Base-by-base conservation (phyloP, 2,329 filamentous ascomycete genomes). In the Elsinoe fawcettii region DNA sequence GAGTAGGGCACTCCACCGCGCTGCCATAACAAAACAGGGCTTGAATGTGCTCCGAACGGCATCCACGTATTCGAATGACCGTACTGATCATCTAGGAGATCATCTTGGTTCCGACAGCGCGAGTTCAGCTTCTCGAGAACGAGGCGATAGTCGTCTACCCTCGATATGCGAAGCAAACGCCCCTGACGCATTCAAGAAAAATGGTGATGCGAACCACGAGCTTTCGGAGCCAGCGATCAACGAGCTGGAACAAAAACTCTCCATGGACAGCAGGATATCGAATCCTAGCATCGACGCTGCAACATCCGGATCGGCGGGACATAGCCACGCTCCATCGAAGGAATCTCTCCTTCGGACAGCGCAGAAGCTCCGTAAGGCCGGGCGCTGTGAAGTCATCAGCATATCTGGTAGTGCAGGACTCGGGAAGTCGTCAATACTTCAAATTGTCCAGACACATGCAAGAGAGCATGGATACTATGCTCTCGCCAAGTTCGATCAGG, bases 381-480 rank as follows among this genome's bases (percentile, higher is more conserved):
- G 76, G 18, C 83, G 85, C 55, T 82, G 78, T 55, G 82, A 85
- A 64, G 71, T 85, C 3, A 76, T 85, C 44, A 75, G 77, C 14
- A 77, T 85, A 41, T 77, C 72, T 54, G 82, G 82, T 18, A 71
- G 74, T 16, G 75, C 80, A 47, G 82, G 82, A 2, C 73, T 81
- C 32, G 82, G 82, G 14, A 85, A 85, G 65, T 80, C 80, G 1
- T 78, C 81, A 58, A 70, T 85, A 5, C 69, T 85, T 14, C 80
- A 81, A 61, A 78, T 77, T 57, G 74, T 83, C 7, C 81, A 84
- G 60, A 73, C 77, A 8, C 72, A 73, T 20, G 81, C 82, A 37
- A 77, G 82, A 30, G 78, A 75, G 61, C 70, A 78, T 58, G 82
- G 82, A 5, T 85, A 84, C 63, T 82, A 83, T 62, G 80, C 80